Percentiles rank a stretch among this genome's conserved stretches.
Evolutionary conservation across 139 green algal genomes (phyloP).

Genomic region (Chlorella vulgaris): DNA sequence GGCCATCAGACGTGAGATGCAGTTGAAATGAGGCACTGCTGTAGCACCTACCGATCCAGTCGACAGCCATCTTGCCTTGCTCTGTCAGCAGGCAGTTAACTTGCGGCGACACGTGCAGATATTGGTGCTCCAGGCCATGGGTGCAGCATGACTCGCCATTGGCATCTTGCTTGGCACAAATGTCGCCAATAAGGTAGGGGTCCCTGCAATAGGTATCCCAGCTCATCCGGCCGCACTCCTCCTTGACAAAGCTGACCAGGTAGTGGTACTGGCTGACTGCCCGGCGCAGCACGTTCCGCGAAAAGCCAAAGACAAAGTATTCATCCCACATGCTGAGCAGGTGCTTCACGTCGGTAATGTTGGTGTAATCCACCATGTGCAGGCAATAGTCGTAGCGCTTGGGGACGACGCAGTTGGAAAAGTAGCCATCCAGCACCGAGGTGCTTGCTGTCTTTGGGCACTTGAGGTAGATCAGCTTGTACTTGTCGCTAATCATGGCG

Average conservation of each 20-base stretch:
- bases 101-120: constrained; percentile 12
- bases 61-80: too few species aligned
- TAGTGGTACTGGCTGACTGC: constrained; percentile 3
- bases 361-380: neutral
- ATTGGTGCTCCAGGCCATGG: neutral
- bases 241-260: neutral
- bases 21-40: neutral
- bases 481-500: constrained; percentile 13
- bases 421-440: neutral
- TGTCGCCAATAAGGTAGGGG: constrained; percentile 6
- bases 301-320: constrained; percentile 6
- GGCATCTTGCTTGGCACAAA: neutral
- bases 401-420: neutral
- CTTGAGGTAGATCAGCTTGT: neutral
- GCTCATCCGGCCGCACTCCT: neutral
- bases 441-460: neutral
- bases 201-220: neutral
- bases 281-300: neutral
- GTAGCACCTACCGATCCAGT: too few species aligned
- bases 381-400: neutral
- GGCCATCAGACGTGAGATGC: neutral
- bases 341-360: neutral
- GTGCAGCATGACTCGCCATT: neutral
- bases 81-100: neutral
- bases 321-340: neutral